Percentiles rank a stretch among this genome's conserved stretches.
phyloP scores from a whole-genome alignment of 164 flowering plant species.

The Stephania japonica region DNA sequence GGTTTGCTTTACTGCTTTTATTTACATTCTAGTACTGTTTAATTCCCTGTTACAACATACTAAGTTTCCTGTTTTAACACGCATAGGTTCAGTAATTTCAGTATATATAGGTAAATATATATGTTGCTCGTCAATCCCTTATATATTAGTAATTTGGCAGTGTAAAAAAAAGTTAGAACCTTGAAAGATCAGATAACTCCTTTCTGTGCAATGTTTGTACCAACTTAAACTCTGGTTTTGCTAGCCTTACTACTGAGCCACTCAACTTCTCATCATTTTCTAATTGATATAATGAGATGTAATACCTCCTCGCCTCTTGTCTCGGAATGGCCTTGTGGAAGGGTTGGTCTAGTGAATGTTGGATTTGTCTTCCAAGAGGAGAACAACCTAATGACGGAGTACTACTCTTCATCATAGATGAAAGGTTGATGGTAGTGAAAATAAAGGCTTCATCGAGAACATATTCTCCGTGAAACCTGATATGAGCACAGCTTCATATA shows the following conservation, averaged over 20 bases:
- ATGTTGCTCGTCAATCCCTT: background rate
- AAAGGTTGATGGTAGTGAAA: slow-evolving; percentile 18
- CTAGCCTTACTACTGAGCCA: slow-evolving; percentile 7
- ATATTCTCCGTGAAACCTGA: slow-evolving; percentile 18
- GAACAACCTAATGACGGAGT: background rate
- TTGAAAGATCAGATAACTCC: slow-evolving; percentile 16
- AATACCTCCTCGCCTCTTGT: slow-evolving; percentile 14
- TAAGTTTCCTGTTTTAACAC: too few species aligned
- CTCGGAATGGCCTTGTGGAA: slow-evolving; percentile 7
- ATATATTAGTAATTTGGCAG: background rate
- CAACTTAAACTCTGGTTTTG: slow-evolving; percentile 1
- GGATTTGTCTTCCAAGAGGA: slow-evolving; percentile 10
- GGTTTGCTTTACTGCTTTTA: too few species aligned
- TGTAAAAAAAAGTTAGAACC: background rate
- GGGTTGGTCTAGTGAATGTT: slow-evolving; percentile 12
- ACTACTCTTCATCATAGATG: background rate
- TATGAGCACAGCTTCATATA: slow-evolving; percentile 23
- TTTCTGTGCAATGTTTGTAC: slow-evolving; percentile 10
- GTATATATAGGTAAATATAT: background rate
- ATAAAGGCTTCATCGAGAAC: background rate
- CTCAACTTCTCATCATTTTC: background rate
- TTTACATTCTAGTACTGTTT: too few species aligned
- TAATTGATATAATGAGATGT: slow-evolving; percentile 10
- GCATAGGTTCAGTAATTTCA: too few species aligned
- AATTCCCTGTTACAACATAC: too few species aligned